Conservation (phyloP, 2,329 filamentous ascomycete species). For the Phaeophleospora eucalypticola region DNA sequence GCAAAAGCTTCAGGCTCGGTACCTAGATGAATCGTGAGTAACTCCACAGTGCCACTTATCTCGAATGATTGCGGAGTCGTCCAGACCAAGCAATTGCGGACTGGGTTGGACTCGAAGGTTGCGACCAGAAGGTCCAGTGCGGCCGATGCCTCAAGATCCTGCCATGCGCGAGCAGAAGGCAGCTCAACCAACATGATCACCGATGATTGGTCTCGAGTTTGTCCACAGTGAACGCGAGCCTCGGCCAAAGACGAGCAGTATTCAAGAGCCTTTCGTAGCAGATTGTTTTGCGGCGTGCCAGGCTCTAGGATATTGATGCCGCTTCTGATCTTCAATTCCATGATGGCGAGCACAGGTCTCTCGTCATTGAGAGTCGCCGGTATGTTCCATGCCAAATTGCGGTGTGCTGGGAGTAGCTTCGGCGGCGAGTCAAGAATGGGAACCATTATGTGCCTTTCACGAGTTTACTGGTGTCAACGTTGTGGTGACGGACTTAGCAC, state of each 20-base stretch:
- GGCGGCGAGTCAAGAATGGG: not conserved
- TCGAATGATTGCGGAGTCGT: too few relatives aligned
- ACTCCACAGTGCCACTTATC: too few relatives aligned
- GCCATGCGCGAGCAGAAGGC: too few relatives aligned
- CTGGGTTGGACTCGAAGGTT: too few relatives aligned
- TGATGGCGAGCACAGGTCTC: slow-evolving; percentile 1
- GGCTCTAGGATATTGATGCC: slow-evolving; percentile 2
- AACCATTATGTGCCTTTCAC: not conserved
- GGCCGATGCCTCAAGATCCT: too few relatives aligned
- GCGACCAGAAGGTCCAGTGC: too few relatives aligned
- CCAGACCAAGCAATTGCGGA: too few relatives aligned
- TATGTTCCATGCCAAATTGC: slow-evolving; percentile 2
- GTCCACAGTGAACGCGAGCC: slow-evolving; percentile 3
- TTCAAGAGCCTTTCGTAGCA: slow-evolving; percentile 2
- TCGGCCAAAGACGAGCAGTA: slow-evolving; percentile 4
- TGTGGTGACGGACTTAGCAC: too few relatives aligned
- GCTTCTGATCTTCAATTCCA: slow-evolving; percentile 4
- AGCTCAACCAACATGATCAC: too few relatives aligned
- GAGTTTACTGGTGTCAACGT: too few relatives aligned
- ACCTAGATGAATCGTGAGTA: too few relatives aligned
- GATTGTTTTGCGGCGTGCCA: slow-evolving; percentile 1
- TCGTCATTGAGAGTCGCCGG: slow-evolving; percentile 2
- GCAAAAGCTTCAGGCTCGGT: too few relatives aligned
- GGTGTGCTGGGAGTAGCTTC: slow-evolving; percentile 2
- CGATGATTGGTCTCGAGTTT: not conserved